A percentile compares a stretch with the other conserved stretches of the same genome.
phyloP scores from a whole-genome alignment of 164 flowering plant genomes.

The Berberis vulgaris region DNA sequence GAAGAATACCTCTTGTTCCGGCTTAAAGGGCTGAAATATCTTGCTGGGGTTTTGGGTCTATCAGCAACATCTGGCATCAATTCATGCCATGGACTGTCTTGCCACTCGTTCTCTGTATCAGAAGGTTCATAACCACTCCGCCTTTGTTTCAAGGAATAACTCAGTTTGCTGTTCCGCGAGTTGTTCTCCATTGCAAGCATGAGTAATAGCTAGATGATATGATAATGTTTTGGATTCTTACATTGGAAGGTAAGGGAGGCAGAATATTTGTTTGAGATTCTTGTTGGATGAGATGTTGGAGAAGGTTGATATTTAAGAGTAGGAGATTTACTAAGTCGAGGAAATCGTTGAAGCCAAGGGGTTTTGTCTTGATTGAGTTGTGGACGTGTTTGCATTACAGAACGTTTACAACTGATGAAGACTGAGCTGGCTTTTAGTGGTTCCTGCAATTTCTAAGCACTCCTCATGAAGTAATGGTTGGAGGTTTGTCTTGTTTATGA shows the following conservation, averaged over 20 bases:
- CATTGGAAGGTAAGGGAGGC: not conserved
- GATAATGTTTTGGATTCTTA: not conserved
- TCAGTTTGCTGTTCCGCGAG: conserved; percentile 20
- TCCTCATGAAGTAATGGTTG: no score
- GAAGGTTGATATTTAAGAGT: not conserved
- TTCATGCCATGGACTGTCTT: conserved; percentile 33
- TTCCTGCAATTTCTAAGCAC: conserved; percentile 29
- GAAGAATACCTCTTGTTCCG: conserved; percentile 9
- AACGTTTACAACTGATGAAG: conserved; percentile 4
- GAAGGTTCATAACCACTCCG: conserved; percentile 72
- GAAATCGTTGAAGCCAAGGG: not conserved
- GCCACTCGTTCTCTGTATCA: conserved; percentile 59
- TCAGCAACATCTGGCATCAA: conserved; percentile 6
- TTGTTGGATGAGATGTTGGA: not conserved
- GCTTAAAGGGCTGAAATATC: conserved; percentile 21
- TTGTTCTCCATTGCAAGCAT: conserved; percentile 27
- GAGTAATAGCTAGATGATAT: not conserved
- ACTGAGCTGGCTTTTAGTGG: not conserved
- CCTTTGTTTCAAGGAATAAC: conserved; percentile 17
- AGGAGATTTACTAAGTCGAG: conserved; percentile 9
- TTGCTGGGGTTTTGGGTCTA: conserved; percentile 4
- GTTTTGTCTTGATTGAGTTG: not conserved
- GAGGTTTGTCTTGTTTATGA: no score
- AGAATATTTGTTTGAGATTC: not conserved
- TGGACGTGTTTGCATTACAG: no score